Evolutionary conservation across 1,284 basidiomycete genomes (phyloP).

Genomic region (Tilletiopsis washingtonensis): DNA sequence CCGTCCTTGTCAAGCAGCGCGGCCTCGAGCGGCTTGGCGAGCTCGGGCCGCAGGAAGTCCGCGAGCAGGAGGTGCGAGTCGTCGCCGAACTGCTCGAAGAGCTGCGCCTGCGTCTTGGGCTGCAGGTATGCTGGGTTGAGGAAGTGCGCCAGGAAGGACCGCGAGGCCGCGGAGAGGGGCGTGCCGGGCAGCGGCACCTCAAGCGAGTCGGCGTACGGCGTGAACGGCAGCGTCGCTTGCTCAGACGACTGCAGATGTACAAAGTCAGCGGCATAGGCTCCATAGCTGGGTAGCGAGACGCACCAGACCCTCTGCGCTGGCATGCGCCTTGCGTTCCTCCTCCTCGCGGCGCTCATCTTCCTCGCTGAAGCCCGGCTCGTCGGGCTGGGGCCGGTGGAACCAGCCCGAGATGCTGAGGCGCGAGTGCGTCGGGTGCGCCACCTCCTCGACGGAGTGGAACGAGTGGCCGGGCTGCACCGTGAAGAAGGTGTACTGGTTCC

Average conservation of each 20-base stretch:
- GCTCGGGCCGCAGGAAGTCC: constrained; percentile 34
- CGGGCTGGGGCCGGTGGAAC: constrained; percentile 79
- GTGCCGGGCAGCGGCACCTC: constrained; percentile 38
- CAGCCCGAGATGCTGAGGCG: constrained; percentile 83
- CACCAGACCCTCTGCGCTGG: constrained; percentile 9
- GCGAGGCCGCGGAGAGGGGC: constrained; percentile 28
- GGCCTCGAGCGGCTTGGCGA: constrained; percentile 31
- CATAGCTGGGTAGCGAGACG: neutral
- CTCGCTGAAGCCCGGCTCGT: constrained; percentile 73
- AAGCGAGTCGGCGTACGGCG: constrained; percentile 47
- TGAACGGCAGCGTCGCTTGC: constrained; percentile 56
- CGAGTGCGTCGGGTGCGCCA: constrained; percentile 49
- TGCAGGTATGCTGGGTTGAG: constrained; percentile 87
- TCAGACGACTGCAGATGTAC: constrained; percentile 57
- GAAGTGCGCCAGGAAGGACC: constrained; percentile 54
- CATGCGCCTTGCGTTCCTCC: constrained; percentile 10
- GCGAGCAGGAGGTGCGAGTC: constrained; percentile 71
- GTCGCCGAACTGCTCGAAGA: constrained; percentile 73
- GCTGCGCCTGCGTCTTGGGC: constrained; percentile 67
- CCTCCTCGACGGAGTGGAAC: constrained; percentile 96
- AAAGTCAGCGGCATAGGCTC: neutral
- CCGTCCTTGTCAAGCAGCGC: constrained; percentile 53
- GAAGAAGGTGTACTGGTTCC: constrained; percentile 97
- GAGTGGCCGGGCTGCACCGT: constrained; percentile 75
- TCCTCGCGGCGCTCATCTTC: constrained; percentile 52